Evolutionary conservation across 345 rosid genomes (phyloP), one percentile per base, ranked within the genome.

Genomic region (Pistacia atlantica): DNA sequence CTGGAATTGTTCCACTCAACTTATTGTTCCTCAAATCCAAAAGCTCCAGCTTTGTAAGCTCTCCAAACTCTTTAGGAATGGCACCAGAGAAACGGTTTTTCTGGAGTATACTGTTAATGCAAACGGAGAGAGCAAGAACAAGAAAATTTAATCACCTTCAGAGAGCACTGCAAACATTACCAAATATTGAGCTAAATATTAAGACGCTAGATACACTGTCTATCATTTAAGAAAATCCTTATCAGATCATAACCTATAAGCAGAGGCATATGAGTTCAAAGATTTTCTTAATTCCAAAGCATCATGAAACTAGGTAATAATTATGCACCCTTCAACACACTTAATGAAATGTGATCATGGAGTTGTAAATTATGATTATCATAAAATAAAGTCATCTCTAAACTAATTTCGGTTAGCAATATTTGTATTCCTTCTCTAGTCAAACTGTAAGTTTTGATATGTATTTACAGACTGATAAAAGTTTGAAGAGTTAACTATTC

Each of bases 1-100:
- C 76, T 57, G 98, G 99, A 86, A 96, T 81, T 38, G 49, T 78
- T 81, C 98, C 98, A 65, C 69, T 78, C 66, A 96, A 81, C 78
- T 88, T 82, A 78, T 94, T 96, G 52, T 86, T 86, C 79, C 93
- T 86, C 69, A 92, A 83, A 80, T 93, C 98, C 86, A 92, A 83
- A 14, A 90, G 35, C 79, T 91, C 87, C 18, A 93, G 79, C 75
- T 84, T 84, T 2, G 71, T 59, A 22, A 96, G 92, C 8, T 71
- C 83, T 66, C 89, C 93, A 64, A 90, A 80, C 80, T 93, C 97
- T 65, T 79, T 82, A 22, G 99, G 97, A 71, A 96, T 89, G 38
- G 75, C 56, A 54, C 93, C 98, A 61, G 65, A 90, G 78, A 96
- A 82, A 58, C 48, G 74, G 84, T 96, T 96, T 78, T 78, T 87